Evolutionary conservation across 2,329 filamentous ascomycete genomes (phyloP).

Genomic region (Alternaria postmessia): DNA sequence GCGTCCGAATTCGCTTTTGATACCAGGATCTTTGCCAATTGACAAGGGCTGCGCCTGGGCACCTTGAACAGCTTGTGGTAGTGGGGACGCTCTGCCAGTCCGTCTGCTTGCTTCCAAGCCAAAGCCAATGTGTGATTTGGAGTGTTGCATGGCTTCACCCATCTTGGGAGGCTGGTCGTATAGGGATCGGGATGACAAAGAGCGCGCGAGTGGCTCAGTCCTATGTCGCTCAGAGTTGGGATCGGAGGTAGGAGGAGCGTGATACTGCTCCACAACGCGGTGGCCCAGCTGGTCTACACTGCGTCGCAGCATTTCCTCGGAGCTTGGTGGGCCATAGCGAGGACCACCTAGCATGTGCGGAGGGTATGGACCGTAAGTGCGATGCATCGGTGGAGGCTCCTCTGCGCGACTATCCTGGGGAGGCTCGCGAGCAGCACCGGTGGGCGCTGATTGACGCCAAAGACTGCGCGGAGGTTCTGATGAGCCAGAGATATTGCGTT

Average conservation of each 20-base stretch:
- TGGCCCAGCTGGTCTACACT: conserved; percentile 45
- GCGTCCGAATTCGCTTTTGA: conserved; percentile 92
- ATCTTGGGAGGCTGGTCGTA: conserved; percentile 52
- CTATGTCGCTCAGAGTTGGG: conserved; percentile 47
- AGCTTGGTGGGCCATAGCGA: conserved; percentile 32
- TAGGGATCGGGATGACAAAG: conserved; percentile 43
- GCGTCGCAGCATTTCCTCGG: conserved; percentile 45
- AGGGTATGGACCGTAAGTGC: conserved; percentile 43
- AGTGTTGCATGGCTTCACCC: conserved; percentile 66
- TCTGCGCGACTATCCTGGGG: conserved; percentile 39
- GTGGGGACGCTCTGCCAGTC: conserved; percentile 82
- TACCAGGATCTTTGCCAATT: conserved; percentile 82
- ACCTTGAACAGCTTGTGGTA: conserved; percentile 93
- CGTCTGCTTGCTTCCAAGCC: conserved; percentile 77
- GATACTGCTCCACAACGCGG: conserved; percentile 49
- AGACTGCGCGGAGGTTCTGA: conserved; percentile 35
- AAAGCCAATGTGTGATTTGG: conserved; percentile 75
- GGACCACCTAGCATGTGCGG: conserved; percentile 31
- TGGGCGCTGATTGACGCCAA: conserved; percentile 43
- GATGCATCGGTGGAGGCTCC: conserved; percentile 40
- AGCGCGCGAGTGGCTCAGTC: conserved; percentile 46
- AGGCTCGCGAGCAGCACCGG: conserved; percentile 35
- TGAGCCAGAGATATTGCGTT: conserved; percentile 25
- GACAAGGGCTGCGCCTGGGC: conserved; percentile 82
- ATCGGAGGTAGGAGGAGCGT: conserved; percentile 50